phyloP scores from a whole-genome alignment of 768 basidiomycete genomes.

The Rubroboletus pulcherrimus region DNA sequence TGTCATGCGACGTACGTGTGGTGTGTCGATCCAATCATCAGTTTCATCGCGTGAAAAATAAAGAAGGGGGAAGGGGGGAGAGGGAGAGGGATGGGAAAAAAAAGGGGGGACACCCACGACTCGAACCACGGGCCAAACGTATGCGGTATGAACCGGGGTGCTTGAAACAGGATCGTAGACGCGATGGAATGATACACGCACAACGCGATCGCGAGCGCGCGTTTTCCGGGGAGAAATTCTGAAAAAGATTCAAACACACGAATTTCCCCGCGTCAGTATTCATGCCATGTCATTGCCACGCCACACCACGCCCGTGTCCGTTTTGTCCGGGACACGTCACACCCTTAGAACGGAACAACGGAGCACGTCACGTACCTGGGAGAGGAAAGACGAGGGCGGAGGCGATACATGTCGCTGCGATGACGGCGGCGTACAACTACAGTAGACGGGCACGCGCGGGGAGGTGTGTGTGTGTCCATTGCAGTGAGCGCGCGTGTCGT shows the following conservation, averaged over 20 bases:
- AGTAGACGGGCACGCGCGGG: background rate
- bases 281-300: no score
- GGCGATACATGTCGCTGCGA: constrained; percentile 56
- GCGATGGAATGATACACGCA: constrained; percentile 71
- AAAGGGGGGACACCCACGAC: constrained; percentile 40
- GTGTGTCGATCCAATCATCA: background rate
- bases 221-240: constrained; percentile 82
- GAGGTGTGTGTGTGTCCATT: background rate
- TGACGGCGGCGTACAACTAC: constrained; percentile 67
- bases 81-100: background rate
- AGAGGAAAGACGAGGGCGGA: constrained; percentile 63
- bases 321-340: no score
- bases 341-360: no score
- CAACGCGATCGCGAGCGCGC: constrained; percentile 73
- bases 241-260: background rate
- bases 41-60: background rate
- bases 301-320: no score
- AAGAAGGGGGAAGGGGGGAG: background rate
- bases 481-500: background rate
- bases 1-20: background rate
- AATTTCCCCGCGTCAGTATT: background rate
- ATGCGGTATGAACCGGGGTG: constrained; percentile 77
- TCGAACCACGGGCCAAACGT: constrained; percentile 61
- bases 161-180: constrained; percentile 71
- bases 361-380: constrained; percentile 47